Evolutionary conservation across 331 rosid species (phyloP), one percentile per base, ranked within the genome.

Genomic region (Saraca asoca): DNA sequence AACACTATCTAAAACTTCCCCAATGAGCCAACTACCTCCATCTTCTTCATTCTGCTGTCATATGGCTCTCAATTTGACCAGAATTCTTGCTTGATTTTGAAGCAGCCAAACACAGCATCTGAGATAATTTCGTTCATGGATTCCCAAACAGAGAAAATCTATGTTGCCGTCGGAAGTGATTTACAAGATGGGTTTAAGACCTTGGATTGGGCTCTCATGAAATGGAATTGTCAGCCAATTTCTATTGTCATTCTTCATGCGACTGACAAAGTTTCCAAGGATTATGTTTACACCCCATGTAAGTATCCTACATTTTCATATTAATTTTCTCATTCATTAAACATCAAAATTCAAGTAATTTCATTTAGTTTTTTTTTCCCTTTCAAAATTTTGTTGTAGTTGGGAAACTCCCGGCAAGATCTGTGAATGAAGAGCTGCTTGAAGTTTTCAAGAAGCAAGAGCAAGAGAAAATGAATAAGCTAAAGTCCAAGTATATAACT

Each of bases 321-420:
- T 44, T 12, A 58, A 2, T 64, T 71, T 29, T 20, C 2, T 35
- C 71, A 29, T 62, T 11, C 50, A 12, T 51, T 8, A 31, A 10
- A 48, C 5, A 10, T 56, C 51, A 58, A 61, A 70, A 60, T 64
- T 66, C 67, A 66, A 46, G 38, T 58, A 49, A 71, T 77, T 53
- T 74, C 35, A 24, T 1, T 24, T 24, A 1, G 1, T 24, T 24
- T 24, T 45, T 59, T 19, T 4, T 12, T 74, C 51, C 37, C 18
- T 19, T 76, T 73, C 42, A 18, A 68, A 64, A 20, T 74, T 60
- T 42, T 63, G 16, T 73, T 78, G 64, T 81, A 91, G 98, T 85
- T 81, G 96, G 98, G 11, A 91, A 87, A 80, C 95, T 91, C 58
- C 96, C 89, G 11, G 88, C 90, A 58, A 89, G 73, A 51, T 85